Percentiles rank a stretch among this genome's conserved stretches.
Conservation (phyloP, 169 alveolate species). For the Perkinsus olseni region DNA sequence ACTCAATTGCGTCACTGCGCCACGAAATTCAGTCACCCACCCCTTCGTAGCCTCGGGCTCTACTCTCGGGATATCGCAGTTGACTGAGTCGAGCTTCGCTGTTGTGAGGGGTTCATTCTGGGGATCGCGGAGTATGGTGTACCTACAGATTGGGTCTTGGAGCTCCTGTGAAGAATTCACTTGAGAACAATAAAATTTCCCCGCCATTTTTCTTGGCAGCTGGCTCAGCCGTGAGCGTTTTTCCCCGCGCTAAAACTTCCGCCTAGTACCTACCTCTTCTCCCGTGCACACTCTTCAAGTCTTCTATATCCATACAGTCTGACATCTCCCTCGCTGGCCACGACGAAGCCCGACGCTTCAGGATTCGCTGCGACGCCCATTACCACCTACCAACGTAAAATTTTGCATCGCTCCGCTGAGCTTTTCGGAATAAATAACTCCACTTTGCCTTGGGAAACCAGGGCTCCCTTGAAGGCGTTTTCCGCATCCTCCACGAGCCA, state of each 20-base stretch:
- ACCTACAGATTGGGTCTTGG: neutral
- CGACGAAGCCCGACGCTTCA: neutral
- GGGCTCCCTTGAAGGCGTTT: neutral
- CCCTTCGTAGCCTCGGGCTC: neutral
- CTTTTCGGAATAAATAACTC: neutral
- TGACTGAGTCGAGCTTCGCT: neutral
- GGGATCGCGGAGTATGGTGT: neutral
- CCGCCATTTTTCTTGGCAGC: neutral
- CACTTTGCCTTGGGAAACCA: too few species aligned
- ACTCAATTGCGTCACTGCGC: neutral
- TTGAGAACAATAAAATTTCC: too few species aligned
- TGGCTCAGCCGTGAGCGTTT: neutral
- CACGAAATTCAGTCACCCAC: neutral
- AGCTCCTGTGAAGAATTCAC: too few species aligned
- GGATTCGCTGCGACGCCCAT: too few species aligned
- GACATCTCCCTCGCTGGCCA: neutral
- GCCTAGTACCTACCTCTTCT: neutral
- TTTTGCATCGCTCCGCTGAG: neutral
- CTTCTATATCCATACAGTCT: neutral
- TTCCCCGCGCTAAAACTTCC: neutral
- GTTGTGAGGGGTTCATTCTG: neutral
- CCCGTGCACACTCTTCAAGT: neutral
- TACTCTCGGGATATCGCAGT: neutral
- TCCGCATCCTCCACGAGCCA: neutral
- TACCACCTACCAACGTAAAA: neutral